Base-by-base conservation (phyloP, 495 filamentous ascomycete genomes). In the Trichoderma gamsii region DNA sequence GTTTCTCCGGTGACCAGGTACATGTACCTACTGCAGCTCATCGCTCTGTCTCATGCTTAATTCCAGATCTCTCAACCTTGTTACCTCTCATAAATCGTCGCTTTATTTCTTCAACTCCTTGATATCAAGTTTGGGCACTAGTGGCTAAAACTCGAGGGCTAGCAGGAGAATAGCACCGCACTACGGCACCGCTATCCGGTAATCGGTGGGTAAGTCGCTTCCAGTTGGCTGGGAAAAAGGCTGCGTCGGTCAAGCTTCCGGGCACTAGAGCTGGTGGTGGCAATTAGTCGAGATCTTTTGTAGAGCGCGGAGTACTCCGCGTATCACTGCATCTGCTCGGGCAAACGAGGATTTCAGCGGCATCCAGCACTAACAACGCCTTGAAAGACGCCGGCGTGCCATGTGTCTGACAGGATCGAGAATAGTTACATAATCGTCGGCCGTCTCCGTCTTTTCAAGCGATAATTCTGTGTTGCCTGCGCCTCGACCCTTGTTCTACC, bases 221-320 rank as follows among this genome's bases (percentile, higher is more conserved):
- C 49, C 49, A 18, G 49, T 52, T 52, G 49, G 49, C 49, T 21
- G 21, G 49, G 21, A 52, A 21, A 21, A 23, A 12, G 9, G 4
- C 3, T 52, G n/a, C 18, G 49, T 52, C 49, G 49, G 49, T 25
- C 49, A 52, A 52, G 49, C 49, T 52, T 52, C 21, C 49, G 49
- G 49, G 49, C 49, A 52, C 49, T 52, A 52, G 21, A 21, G 0
- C 49, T 52, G 49, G 18, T 18, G 18, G 49, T 52, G 49, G 49
- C 49, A 52, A 52, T 11, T 52, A 21, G 49, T 21, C 49, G 49
- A 38, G 49, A 52, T 52, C 49, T 52, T 52, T 52, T 52, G 49
- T 23, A 21, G 49, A 52, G 18, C 18, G n/a, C 49, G 49, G 18
- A 52, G 49, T 21, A 7, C 49, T 23, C 49, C 49, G 49, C 49